Percentiles rank a stretch among this genome's conserved stretches.
phyloP scores from a whole-genome alignment of 164 flowering plant species.

The Brasenia schreberi region DNA sequence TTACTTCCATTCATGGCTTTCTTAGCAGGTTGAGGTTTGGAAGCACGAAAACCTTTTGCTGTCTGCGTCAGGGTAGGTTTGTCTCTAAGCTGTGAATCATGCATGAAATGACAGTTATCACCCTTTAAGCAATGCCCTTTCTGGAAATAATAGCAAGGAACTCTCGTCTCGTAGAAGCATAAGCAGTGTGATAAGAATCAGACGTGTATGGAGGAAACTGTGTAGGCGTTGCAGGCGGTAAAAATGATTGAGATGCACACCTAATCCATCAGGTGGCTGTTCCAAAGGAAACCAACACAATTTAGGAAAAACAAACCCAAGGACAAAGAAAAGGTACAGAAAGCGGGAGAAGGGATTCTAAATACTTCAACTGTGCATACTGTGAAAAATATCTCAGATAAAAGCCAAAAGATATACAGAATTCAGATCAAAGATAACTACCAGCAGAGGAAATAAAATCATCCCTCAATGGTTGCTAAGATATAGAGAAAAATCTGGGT shows the following conservation, averaged over 20 bases:
- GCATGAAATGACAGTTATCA: conserved; percentile 62
- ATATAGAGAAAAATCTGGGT: too few species aligned
- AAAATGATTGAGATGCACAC: conserved; percentile 23
- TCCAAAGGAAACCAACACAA: conserved; percentile 3
- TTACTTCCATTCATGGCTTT: conserved; percentile 24
- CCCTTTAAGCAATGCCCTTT: conserved; percentile 83
- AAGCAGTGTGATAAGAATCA: conserved; percentile 13
- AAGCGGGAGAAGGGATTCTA: too few species aligned
- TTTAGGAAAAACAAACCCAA: background rate
- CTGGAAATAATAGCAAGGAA: conserved; percentile 69
- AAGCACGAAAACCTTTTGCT: conserved; percentile 16
- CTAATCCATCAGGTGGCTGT: conserved; percentile 79
- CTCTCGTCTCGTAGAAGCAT: conserved; percentile 36
- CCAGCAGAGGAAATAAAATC: too few species aligned
- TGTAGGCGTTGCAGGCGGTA: conserved; percentile 14
- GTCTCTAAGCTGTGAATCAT: conserved; percentile 26
- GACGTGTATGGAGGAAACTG: conserved; percentile 11
- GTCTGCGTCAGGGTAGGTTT: conserved; percentile 21
- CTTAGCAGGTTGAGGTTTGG: conserved; percentile 17
- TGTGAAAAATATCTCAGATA: too few species aligned
- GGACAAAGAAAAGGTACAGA: background rate
- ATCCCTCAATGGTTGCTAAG: too few species aligned
- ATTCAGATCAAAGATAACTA: too few species aligned
- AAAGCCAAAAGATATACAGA: too few species aligned
- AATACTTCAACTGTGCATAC: too few species aligned